These are phyloP conservation scores for Herpetomonas tarakana DNA, from an alignment of 208 protist species.

Conservation along the genomic window DNA sequence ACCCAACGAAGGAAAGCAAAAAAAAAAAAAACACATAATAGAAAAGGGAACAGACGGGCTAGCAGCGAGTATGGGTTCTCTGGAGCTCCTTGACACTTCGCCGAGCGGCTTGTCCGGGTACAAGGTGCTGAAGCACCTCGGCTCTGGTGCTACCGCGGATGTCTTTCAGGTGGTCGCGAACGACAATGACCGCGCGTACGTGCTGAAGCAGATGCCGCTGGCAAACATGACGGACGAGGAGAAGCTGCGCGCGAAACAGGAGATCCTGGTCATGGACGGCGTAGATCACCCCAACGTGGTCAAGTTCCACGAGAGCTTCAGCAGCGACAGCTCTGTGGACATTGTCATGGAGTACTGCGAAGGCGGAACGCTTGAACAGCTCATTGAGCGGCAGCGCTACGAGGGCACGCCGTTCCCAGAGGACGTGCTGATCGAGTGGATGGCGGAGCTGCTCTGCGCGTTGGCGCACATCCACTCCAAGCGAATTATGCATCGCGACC, in stretches of 20 bases:
- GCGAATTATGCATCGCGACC: constrained; percentile 88
- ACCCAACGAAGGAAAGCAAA: no score
- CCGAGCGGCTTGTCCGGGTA: constrained; percentile 50
- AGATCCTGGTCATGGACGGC: constrained; percentile 88
- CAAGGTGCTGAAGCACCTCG: constrained; percentile 60
- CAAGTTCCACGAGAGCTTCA: constrained; percentile 85
- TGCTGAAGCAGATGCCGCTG: constrained; percentile 84
- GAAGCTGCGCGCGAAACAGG: constrained; percentile 61
- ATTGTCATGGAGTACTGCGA: constrained; percentile 93
- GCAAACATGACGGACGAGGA: constrained; percentile 71
- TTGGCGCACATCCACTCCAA: constrained; percentile 87
- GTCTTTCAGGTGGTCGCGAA: constrained; percentile 68
- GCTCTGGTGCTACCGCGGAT: constrained; percentile 62
- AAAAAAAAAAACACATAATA: no score
- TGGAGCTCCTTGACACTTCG: constrained; percentile 24
- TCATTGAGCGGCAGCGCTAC: constrained; percentile 80
- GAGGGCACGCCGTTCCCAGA: constrained; percentile 61
- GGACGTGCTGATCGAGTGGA: constrained; percentile 83
- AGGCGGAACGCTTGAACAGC: constrained; percentile 69
- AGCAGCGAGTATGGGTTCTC: background rate
- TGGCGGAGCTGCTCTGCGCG: constrained; percentile 83
- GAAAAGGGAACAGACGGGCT: no score
- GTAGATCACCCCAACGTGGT: constrained; percentile 91
- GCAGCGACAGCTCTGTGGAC: constrained; percentile 56
- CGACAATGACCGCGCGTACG: constrained; percentile 49